Percentiles rank a stretch among this genome's conserved stretches.
Evolutionary conservation across 1,139 yeast genomes (phyloP).

Genomic region (Saccharomyces hybrid): DNA sequence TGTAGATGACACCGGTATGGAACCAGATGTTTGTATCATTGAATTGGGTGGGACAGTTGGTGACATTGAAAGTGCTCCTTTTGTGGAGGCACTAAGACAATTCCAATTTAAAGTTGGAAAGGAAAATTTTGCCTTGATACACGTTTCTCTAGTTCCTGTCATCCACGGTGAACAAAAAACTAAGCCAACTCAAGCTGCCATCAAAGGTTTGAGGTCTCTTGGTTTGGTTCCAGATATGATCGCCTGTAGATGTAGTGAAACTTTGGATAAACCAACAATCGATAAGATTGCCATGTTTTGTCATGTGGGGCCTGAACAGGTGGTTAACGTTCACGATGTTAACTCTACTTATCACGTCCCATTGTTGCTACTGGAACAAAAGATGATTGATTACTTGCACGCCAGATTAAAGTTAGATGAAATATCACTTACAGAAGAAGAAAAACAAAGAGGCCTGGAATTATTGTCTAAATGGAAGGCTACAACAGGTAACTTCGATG

Average conservation of each 20-base stretch:
- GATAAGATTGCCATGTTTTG: constrained; percentile 98
- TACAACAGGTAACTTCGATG: constrained; percentile 71
- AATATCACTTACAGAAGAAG: constrained; percentile 46
- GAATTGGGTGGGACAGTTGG: constrained; percentile 99
- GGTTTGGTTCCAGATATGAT: constrained; percentile 95
- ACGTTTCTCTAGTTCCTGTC: constrained; percentile 94
- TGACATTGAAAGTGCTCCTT: constrained; percentile 97
- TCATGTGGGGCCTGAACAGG: constrained; percentile 97
- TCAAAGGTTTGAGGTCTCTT: constrained; percentile 88
- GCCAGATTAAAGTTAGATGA: constrained; percentile 58
- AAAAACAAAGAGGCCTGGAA: constrained; percentile 55
- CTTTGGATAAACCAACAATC: constrained; percentile 73
- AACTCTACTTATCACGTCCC: constrained; percentile 98
- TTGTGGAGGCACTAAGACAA: constrained; percentile 97
- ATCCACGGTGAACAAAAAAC: constrained; percentile 98
- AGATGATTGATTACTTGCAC: constrained; percentile 65
- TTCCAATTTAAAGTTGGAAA: constrained; percentile 95
- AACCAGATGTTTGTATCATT: constrained; percentile 88
- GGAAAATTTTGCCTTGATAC: constrained; percentile 91
- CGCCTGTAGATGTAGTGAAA: constrained; percentile 92
- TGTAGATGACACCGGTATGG: constrained; percentile 84
- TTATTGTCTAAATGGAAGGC: constrained; percentile 73
- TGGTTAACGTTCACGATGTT: constrained; percentile 93
- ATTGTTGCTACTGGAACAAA: constrained; percentile 78
- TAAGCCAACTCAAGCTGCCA: constrained; percentile 98